Evolutionary conservation across 495 filamentous ascomycete genomes (phyloP).

Genomic region (Penicillium argentinense): DNA sequence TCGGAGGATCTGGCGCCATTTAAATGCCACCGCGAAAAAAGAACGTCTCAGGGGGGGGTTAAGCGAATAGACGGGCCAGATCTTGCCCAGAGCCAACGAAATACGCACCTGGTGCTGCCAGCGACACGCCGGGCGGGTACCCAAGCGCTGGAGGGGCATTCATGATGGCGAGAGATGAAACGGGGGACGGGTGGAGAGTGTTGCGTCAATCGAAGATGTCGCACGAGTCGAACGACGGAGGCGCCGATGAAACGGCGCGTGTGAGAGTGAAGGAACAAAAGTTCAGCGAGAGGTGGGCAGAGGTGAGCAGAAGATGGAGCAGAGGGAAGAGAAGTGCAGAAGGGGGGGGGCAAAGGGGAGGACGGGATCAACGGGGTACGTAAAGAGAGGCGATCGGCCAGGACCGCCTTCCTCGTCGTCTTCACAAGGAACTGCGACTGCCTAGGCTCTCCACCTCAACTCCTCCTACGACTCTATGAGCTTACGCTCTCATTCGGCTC

Average conservation of each 20-base stretch:
- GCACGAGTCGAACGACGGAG: conserved; percentile 17
- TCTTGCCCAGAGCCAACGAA: background rate
- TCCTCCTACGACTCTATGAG: too few species aligned
- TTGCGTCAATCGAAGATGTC: conserved; percentile 18
- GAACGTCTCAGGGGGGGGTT: background rate
- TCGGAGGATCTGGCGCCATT: too few species aligned
- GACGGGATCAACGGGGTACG: conserved; percentile 13
- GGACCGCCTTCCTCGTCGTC: background rate
- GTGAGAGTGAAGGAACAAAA: background rate
- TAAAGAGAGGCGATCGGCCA: conserved; percentile 10
- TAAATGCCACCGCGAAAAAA: background rate
- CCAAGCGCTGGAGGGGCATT: conserved; percentile 40
- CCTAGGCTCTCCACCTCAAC: background rate
- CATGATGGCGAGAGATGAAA: conserved; percentile 38
- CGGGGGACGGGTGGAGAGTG: conserved; percentile 18
- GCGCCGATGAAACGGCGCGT: background rate
- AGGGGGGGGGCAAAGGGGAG: conserved; percentile 6
- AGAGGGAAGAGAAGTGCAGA: background rate
- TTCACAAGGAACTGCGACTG: background rate
- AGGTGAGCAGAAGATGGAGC: background rate
- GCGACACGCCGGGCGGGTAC: conserved; percentile 41
- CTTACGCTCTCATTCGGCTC: too few species aligned
- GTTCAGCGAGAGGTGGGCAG: background rate
- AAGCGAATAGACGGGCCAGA: background rate
- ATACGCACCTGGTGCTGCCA: conserved; percentile 43